These are phyloP conservation scores for Trichothecium sympodiale DNA, from an alignment of 2,329 filamentous ascomycete species.

Conservation along the genomic window DNA sequence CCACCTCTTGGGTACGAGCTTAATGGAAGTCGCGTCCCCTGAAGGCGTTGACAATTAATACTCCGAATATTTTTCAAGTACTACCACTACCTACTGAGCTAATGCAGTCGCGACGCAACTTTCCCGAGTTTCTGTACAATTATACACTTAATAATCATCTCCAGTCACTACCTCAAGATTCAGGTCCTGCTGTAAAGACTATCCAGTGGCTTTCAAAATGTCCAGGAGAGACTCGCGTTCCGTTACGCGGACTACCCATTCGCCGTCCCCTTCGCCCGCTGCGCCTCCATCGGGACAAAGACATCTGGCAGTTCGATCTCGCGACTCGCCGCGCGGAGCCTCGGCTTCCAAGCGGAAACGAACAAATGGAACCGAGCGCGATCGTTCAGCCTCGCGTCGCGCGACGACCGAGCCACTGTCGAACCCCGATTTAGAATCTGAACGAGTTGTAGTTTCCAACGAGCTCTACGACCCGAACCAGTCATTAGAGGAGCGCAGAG, in stretches of 20 bases:
- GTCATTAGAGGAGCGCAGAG: conserved; percentile 59
- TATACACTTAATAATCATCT: no score
- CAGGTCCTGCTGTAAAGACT: no score
- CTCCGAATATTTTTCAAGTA: no score
- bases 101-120: no score
- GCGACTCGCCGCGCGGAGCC: conserved; percentile 7
- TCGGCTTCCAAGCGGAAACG: conserved; percentile 22
- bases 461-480: conserved; percentile 75
- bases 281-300: conserved; percentile 8
- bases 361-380: conserved; percentile 12
- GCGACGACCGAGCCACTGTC: conserved; percentile 12
- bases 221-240: neutral
- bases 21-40: no score
- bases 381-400: conserved; percentile 12
- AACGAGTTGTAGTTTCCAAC: no score
- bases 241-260: no score
- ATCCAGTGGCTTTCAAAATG: neutral
- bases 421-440: conserved; percentile 4
- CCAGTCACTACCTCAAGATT: no score
- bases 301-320: conserved; percentile 10
- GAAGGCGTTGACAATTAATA: no score
- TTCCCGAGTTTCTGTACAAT: no score
- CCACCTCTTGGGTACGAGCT: no score
- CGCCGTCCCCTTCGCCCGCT: neutral
- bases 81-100: no score